phyloP scores from a whole-genome alignment of 23 red algal species.

The Cyanidium caldarium region DNA sequence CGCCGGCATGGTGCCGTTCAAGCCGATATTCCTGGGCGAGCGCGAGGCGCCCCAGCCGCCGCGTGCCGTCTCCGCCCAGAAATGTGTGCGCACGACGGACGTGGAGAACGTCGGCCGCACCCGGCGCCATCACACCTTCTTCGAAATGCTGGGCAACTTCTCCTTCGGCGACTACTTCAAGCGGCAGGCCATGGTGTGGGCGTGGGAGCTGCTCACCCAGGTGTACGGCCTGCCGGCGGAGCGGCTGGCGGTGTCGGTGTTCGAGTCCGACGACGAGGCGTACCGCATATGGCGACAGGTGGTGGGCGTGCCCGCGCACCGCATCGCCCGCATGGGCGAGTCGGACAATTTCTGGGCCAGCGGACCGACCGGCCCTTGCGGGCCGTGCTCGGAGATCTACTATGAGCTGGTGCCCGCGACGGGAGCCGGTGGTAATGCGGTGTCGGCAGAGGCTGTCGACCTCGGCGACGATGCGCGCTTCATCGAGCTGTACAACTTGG shows the following conservation, averaged over 20 bases:
- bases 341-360: conserved; percentile 90
- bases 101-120: conserved; percentile 88
- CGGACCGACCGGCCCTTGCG: conserved; percentile 89
- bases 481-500: conserved; percentile 93
- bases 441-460: too few species aligned
- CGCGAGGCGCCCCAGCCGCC: conserved; percentile 17
- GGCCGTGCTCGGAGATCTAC: conserved; percentile 93
- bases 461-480: conserved; percentile 62
- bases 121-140: conserved; percentile 90
- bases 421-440: background rate
- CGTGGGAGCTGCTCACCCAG: conserved; percentile 59
- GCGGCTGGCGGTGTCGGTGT: conserved; percentile 62
- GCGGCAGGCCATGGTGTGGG: conserved; percentile 50
- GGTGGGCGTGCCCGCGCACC: conserved; percentile 35
- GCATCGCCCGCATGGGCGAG: conserved; percentile 47
- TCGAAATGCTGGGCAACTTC: conserved; percentile 99
- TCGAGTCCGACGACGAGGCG: conserved; percentile 66
- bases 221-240: conserved; percentile 72
- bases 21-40: conserved; percentile 63
- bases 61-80: conserved; percentile 49
- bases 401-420: conserved; percentile 40
- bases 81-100: conserved; percentile 87
- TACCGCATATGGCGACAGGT: conserved; percentile 63
- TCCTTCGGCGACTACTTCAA: conserved; percentile 98
- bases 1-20: conserved; percentile 96